phyloP scores from a whole-genome alignment of 345 rosid genomes.

The Melaleuca alternifolia region DNA sequence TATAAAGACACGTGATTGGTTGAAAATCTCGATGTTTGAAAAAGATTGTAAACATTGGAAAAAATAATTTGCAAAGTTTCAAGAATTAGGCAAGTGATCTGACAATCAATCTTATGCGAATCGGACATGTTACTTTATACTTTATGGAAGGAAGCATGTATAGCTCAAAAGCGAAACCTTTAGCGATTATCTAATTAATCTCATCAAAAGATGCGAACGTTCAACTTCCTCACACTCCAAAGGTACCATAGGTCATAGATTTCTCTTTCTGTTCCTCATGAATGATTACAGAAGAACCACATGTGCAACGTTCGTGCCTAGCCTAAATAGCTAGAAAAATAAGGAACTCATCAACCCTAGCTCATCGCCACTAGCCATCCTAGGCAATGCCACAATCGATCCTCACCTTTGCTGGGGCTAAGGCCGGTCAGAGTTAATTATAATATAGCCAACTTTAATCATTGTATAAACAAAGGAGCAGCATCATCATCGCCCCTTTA shows the following conservation, averaged over 20 bases:
- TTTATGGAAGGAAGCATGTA: background rate
- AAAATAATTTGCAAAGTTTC: background rate
- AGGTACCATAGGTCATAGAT: background rate
- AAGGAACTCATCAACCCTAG: background rate
- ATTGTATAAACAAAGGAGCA: background rate
- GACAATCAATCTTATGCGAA: background rate
- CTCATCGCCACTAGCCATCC: background rate
- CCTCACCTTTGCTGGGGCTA: background rate
- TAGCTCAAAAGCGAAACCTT: background rate
- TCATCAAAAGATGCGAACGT: background rate
- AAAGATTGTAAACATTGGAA: background rate
- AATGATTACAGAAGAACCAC: background rate
- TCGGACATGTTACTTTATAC: background rate
- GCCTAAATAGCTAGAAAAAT: background rate
- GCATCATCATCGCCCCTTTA: background rate
- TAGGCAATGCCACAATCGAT: background rate
- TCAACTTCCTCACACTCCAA: background rate
- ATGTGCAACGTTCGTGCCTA: background rate
- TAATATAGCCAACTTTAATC: background rate
- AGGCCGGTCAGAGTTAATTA: background rate
- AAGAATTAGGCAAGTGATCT: background rate
- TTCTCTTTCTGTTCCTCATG: background rate
- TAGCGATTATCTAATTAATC: background rate
- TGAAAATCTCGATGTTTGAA: background rate
- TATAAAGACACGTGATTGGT: background rate